A percentile compares a stretch with the other conserved stretches of the same genome.
These are phyloP conservation scores for Aspergillus ruber DNA, from an alignment of 2,329 filamentous ascomycete genomes.

Conservation along the genomic window DNA sequence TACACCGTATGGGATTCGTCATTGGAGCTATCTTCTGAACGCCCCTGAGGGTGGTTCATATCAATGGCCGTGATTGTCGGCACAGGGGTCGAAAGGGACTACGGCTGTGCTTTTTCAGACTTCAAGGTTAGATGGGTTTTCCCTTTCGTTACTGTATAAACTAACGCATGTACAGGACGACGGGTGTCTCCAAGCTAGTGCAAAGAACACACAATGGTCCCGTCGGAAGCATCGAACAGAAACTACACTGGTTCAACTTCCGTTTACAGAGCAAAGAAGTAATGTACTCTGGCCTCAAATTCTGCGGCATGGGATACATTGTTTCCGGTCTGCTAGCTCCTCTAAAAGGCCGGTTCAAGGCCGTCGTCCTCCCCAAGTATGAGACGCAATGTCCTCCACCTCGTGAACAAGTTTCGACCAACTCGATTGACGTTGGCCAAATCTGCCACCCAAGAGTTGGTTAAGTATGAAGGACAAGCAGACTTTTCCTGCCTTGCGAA, in stretches of 20 bases:
- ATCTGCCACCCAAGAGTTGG: neutral
- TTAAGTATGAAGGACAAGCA: neutral
- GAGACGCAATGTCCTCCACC: neutral
- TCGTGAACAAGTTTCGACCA: neutral
- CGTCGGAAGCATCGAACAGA: neutral
- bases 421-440: neutral
- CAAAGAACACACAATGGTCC: neutral
- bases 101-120: neutral
- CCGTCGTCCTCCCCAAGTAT: neutral
- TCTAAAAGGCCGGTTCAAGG: neutral
- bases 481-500: neutral
- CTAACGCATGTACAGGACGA: neutral
- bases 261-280: neutral
- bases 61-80: neutral
- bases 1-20: neutral
- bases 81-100: no score
- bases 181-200: neutral
- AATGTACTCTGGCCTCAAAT: neutral
- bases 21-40: neutral
- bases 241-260: neutral
- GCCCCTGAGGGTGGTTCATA: neutral
- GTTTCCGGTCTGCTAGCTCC: neutral
- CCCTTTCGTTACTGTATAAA: neutral
- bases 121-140: neutral
- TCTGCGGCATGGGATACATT: neutral